Conservation (phyloP, 1,284 basidiomycete genomes). For the Psilocybe mexicana region DNA sequence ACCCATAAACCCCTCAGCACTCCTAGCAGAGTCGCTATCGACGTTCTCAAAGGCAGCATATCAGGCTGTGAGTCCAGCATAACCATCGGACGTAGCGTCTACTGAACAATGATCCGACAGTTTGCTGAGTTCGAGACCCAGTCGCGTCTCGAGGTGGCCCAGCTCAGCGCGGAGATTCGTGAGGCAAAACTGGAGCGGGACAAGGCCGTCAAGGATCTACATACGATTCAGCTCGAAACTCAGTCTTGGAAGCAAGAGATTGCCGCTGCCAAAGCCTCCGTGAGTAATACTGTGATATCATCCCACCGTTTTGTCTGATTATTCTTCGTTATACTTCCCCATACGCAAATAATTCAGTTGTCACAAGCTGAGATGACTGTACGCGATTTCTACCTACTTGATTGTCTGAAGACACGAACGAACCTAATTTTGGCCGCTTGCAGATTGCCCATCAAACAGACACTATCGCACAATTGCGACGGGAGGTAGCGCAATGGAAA, state of each 20-base stretch:
- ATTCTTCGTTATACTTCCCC: slow-evolving; percentile 5
- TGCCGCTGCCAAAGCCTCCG: slow-evolving; percentile 50
- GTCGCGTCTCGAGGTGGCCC: slow-evolving; percentile 45
- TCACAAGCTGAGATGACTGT: slow-evolving; percentile 61
- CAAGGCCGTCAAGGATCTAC: slow-evolving; percentile 48
- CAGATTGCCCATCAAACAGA: slow-evolving; percentile 62
- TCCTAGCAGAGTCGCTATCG: slow-evolving; percentile 33
- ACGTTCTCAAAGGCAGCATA: slow-evolving; percentile 33
- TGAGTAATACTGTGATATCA: slow-evolving; percentile 35
- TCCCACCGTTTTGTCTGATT: slow-evolving; percentile 8
- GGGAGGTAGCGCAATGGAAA: slow-evolving; percentile 68
- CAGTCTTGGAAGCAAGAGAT: slow-evolving; percentile 52
- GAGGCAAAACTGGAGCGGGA: slow-evolving; percentile 56
- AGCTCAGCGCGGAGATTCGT: slow-evolving; percentile 44
- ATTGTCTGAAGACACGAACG: background rate
- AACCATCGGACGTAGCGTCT: background rate
- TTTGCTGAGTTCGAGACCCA: slow-evolving; percentile 47
- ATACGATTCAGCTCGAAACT: slow-evolving; percentile 44
- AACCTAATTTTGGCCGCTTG: background rate
- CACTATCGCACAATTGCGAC: slow-evolving; percentile 56
- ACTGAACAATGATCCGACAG: slow-evolving; percentile 27
- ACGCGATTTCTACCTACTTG: slow-evolving; percentile 16
- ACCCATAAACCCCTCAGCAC: slow-evolving; percentile 27
- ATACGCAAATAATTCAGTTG: slow-evolving; percentile 35
- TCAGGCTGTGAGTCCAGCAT: slow-evolving; percentile 28